Evolutionary conservation across 345 rosid genomes (phyloP).

Genomic region (Boechera retrofracta): DNA sequence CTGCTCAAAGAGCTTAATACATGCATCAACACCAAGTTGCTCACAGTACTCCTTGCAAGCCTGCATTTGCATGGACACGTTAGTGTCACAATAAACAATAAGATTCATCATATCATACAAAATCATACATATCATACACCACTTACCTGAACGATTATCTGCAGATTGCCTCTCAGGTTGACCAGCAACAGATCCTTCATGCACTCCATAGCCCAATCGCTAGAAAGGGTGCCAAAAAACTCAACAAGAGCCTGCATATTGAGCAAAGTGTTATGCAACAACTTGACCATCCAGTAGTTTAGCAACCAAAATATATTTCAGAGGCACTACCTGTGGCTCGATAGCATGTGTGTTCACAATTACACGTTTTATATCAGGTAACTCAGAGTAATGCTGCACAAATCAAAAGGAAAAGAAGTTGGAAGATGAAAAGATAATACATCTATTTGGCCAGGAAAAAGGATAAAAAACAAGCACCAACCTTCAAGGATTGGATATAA

Average conservation of each 20-base stretch:
- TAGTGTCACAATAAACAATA: conserved; percentile 25
- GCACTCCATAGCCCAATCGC: conserved; percentile 99
- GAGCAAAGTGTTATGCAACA: conserved; percentile 25
- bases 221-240: conserved; percentile 96
- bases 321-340: conserved; percentile 88
- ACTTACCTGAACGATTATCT: conserved; percentile 95
- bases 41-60: conserved; percentile 98
- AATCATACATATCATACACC: conserved; percentile 21
- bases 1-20: conserved; percentile 96
- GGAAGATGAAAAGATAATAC: conserved; percentile 8
- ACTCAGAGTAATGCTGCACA: conserved; percentile 93
- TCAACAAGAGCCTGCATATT: conserved; percentile 87
- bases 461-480: conserved; percentile 39
- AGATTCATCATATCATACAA: conserved; percentile 15
- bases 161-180: conserved; percentile 93
- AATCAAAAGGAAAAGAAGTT: conserved; percentile 23
- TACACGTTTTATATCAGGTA: conserved; percentile 98
- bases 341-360: conserved; percentile 99
- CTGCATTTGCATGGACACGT: conserved; percentile 53
- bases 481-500: conserved; percentile 87
- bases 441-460: conserved; percentile 8
- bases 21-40: conserved; percentile 92
- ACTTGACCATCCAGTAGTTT: conserved; percentile 11
- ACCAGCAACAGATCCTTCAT: conserved; percentile 98
- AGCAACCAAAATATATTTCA: conserved; percentile 16